Percentiles rank a stretch among this genome's conserved stretches.
Evolutionary conservation across 116 monocot genomes (phyloP).

Genomic region (Posidonia oceanica): DNA sequence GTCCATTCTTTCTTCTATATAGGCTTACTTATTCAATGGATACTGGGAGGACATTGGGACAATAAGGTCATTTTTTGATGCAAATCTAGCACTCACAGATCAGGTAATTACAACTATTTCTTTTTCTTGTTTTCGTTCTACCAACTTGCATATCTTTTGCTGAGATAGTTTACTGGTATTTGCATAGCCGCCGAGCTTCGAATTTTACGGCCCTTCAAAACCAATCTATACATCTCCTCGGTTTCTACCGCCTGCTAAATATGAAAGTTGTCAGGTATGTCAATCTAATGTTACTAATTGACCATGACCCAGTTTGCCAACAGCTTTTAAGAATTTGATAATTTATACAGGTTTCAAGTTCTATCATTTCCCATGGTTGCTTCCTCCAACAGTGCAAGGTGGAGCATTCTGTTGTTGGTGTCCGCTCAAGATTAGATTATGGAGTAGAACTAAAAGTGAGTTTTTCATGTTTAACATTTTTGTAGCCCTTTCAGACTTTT

Average conservation of each 20-base stretch:
- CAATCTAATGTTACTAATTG: neutral
- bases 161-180: neutral
- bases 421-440: slow-evolving; percentile 53
- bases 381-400: slow-evolving; percentile 57
- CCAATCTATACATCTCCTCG: slow-evolving; percentile 88
- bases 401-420: slow-evolving; percentile 57
- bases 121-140: neutral
- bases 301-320: no score
- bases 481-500: neutral
- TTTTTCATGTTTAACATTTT: neutral
- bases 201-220: slow-evolving; percentile 73
- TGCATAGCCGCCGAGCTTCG: slow-evolving; percentile 56
- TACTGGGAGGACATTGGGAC: slow-evolving; percentile 95
- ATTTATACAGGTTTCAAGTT: slow-evolving; percentile 38
- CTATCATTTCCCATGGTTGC: slow-evolving; percentile 79
- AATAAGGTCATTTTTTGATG: slow-evolving; percentile 69
- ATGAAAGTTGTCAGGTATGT: slow-evolving; percentile 62
- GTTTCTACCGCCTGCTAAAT: slow-evolving; percentile 73
- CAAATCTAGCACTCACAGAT: slow-evolving; percentile 70
- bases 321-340: neutral
- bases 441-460: slow-evolving; percentile 62
- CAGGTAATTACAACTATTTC: slow-evolving; percentile 26
- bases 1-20: neutral
- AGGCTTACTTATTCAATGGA: slow-evolving; percentile 75
- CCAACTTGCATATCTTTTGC: neutral